Evolutionary conservation across 345 rosid species (phyloP), one percentile per base, ranked within the genome.

Genomic region (Populus davidiana): DNA sequence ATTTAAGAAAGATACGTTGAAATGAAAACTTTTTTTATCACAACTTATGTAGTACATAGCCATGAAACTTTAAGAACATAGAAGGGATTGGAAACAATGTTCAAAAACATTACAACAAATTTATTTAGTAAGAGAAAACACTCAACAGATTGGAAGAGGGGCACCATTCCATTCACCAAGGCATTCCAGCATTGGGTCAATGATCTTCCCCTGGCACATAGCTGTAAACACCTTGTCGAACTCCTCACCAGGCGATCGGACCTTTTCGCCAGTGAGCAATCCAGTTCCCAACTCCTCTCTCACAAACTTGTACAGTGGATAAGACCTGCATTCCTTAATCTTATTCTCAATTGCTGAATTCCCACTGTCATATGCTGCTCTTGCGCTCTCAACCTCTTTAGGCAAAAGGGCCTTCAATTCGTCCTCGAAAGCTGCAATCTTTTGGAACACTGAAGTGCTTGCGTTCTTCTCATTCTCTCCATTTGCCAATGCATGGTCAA

Each of bases 131-230:
- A 56, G 16, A 52, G 23, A 27, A 31, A 11, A 41, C 14, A 14
- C 29, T 61, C 62, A 80, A 71, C 79, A 80, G 10, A 80, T 50
- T 35, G 83, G 83, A 25, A 80, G 83, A 50, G 83, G 89, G 75
- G 92, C 90, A 59, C 97, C 97, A 61, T 89, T 89, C 97, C 97
- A 92, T 39, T 79, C 90, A 23, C 81, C 66, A 16, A 92, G 88
- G 69, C 94, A 90, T 4, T 92, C 93, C 72, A 92, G 65, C 90
- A 92, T 73, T 54, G 94, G 93, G 85, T 89, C 94, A 49, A 92
- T 86, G 78, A 92, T 75, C 82, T 89, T 90, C n/a, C 97, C 97
- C 61, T 84, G 83, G 76, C 88, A 90, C 78, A 92, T 83, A 0
- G 92, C 97, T 0, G 87, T 79, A 71, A 92, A 92, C 31, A 92